Evolutionary conservation across 2,329 filamentous ascomycete species (phyloP), one percentile per base, ranked within the genome.

Genomic region (Metarhizium guizhouense): DNA sequence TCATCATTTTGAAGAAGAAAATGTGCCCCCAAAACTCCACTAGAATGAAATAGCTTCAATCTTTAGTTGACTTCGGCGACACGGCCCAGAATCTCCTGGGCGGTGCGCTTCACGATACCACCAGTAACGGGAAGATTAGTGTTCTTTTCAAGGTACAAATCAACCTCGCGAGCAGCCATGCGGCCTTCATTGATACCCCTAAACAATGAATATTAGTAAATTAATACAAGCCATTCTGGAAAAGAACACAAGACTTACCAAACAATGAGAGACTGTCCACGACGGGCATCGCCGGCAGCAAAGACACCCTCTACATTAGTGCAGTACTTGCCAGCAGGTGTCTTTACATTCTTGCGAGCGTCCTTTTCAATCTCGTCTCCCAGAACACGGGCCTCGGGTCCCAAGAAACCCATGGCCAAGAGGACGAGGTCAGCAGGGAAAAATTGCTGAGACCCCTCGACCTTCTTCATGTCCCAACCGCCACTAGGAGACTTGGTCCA

Each of bases 401-500:
- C 93, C 60, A 96, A 76, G 86, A 97, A 97, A 68, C 93, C 93
- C 93, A 97, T 96, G 53, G 93, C 95, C 51, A 97, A 79, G 48
- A 96, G 83, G 48, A 97, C 92, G 45, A 97, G 83, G 67, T 97
- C 93, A 32, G 93, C 93, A 42, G 90, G 90, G 87, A 96, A 96
- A 81, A 95, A 95, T 70, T 96, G 85, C 76, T 95, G 88, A 59
- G 88, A 93, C 42, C 89, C 91, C 62, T 96, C 92, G 36, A 95
- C 80, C 72, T 95, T 93, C 82, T 96, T 96, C 91, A 97, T 96
- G 74, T 96, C 93, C 93, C 93, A 97, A 48, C 92, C 92, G 62
- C 92, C 92, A 59, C 83, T 86, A 32, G 89, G 81, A 54, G 85
- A 90, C 79, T 92, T 94, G 64, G 90, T 94, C 93, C 93, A 97